Evolutionary conservation across 805 yeast species (phyloP).

Genomic region (Candida ponderosae): DNA sequence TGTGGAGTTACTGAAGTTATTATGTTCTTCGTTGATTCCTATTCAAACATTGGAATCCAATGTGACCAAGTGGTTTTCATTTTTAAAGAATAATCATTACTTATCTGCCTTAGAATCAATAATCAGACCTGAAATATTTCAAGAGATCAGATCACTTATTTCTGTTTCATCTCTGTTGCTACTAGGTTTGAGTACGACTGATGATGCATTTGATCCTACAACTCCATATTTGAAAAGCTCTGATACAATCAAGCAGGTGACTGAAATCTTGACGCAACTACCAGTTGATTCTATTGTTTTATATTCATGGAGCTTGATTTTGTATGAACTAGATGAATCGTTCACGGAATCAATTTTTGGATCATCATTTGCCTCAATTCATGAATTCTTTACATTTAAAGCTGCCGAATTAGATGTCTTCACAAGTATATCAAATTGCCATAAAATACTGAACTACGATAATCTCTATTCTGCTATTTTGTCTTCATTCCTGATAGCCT

Average conservation of each 20-base stretch:
- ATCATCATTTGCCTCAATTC: constrained; percentile 7
- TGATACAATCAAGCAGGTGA: constrained; percentile 29
- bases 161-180: constrained; percentile 44
- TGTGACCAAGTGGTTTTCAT: constrained; percentile 46
- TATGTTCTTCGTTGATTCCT: constrained; percentile 31
- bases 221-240: constrained; percentile 34
- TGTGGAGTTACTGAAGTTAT: constrained; percentile 28
- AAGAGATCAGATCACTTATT: constrained; percentile 35
- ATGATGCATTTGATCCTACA: constrained; percentile 30
- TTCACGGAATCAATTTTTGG: constrained; percentile 32
- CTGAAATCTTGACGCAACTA: constrained; percentile 28
- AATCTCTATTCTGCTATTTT: constrained; percentile 39
- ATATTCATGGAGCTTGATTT: constrained; percentile 60
- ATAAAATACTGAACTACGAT: constrained; percentile 39
- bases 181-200: constrained; percentile 48
- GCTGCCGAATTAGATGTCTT: constrained; percentile 37
- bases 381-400: constrained; percentile 14
- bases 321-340: constrained; percentile 40
- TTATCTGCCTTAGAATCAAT: constrained; percentile 10
- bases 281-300: constrained; percentile 40
- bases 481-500: constrained; percentile 25
- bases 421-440: constrained; percentile 31
- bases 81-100: constrained; percentile 30
- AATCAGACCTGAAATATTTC: constrained; percentile 10
- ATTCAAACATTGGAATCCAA: constrained; percentile 27